Conservation (phyloP, 192 early-diverging fungal species). For the Gonapodya sp. region DNA sequence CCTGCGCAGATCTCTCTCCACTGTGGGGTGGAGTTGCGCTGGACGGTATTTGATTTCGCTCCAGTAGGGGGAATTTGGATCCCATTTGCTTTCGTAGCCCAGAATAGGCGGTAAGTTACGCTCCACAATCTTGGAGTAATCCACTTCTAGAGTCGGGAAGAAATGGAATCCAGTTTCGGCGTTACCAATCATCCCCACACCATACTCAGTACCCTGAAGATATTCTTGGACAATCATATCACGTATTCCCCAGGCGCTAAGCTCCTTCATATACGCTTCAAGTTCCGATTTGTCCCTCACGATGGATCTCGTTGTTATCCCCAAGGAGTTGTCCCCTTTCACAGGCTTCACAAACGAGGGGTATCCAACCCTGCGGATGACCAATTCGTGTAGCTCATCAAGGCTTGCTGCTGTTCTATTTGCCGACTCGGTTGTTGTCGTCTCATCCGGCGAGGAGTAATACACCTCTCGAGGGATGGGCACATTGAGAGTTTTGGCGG, state of each 20-base stretch:
- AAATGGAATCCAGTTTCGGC: conserved; percentile 39
- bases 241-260: conserved; percentile 24
- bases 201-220: conserved; percentile 36
- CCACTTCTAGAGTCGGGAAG: conserved; percentile 42
- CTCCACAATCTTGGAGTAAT: conserved; percentile 34
- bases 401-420: conserved; percentile 10
- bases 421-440: conserved; percentile 1
- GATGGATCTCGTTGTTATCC: conserved; percentile 38
- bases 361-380: conserved; percentile 26
- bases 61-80: conserved; percentile 45
- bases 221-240: conserved; percentile 48
- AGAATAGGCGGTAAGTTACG: conserved; percentile 37
- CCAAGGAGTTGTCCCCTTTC: conserved; percentile 48
- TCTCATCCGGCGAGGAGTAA: conserved; percentile 18
- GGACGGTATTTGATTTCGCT: conserved; percentile 33
- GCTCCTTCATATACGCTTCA: conserved; percentile 30
- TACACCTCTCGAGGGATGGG: conserved; percentile 37
- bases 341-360: conserved; percentile 48
- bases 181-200: conserved; percentile 47
- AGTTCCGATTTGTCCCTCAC: conserved; percentile 28
- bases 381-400: conserved; percentile 16
- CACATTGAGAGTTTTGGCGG: conserved; percentile 39
- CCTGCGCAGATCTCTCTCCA: conserved; percentile 16
- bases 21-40: conserved; percentile 20
- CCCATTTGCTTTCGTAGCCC: conserved; percentile 50